Base-by-base conservation (phyloP, 495 filamentous ascomycete genomes). In the Aspergillus nidulans region DNA sequence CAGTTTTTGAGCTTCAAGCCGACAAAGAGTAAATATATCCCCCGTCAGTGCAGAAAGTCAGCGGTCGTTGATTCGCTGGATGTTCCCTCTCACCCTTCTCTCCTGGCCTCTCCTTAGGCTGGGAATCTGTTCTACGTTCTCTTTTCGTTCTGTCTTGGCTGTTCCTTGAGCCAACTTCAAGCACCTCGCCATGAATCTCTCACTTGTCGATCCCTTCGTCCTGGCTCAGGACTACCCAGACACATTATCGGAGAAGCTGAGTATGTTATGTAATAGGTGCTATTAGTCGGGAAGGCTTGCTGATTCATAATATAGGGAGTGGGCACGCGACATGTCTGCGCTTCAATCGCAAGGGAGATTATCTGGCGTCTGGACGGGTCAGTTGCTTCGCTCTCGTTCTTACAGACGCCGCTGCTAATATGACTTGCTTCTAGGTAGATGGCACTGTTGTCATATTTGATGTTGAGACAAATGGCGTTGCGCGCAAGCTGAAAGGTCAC, bases 211-310 rank as follows among this genome's bases (percentile, higher is more conserved):
- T 65, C 89, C 88, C 24, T 88, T 89, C 66, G 81, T 89, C 61
- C 88, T 97, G 39, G 88, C 91, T 4, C 91, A 96, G 76, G 94
- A 98, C 65, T 95, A 95, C 63, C 94, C 94, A 40, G 95, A 97
- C 61, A 81, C 86, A 21, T 82, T 96, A 49, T 89, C 86, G 43
- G 90, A 89, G 62, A 88, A 85, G 45, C 85, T 98, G 43, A 86
- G 91, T 80, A 85, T 76, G 66, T 9, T n/a, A 4, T 34, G 7
- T 12, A 4, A n/a, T 36, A n/a, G n/a, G n/a, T n/a, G n/a, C n/a
- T n/a, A n/a, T n/a, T n/a, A n/a, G n/a, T n/a, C n/a, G n/a, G n/a
- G n/a, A n/a, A n/a, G n/a, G n/a, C n/a, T n/a, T 32, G 21, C 47
- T 55, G 16, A 52, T 18, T 18, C 4, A 30, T 40, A 6, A 16